Base-by-base conservation (phyloP, 2,329 filamentous ascomycete genomes). In the Cercospora brassicicola region DNA sequence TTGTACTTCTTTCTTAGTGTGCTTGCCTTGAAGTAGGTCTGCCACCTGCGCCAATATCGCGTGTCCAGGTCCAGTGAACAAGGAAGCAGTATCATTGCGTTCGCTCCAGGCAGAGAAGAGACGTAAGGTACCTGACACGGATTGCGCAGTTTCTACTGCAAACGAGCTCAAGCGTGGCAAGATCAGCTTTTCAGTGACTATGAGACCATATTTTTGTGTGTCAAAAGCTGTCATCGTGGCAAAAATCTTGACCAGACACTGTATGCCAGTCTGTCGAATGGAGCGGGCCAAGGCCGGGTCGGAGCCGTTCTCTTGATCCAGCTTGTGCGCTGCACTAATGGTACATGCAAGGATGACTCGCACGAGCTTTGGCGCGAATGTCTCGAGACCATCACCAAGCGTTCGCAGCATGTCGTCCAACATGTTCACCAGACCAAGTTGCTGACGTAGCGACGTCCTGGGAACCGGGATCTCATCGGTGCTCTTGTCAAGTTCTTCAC, bases 341-440 rank as follows among this genome's bases (percentile, higher is more conserved):
- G 86, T 73, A 77, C 93, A 97, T 77, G 93, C 94, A 0, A 98
- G 81, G 0, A 96, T 85, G 0, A 93, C 88, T 73, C 94, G 89
- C 69, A 94, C 84, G 4, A 98, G 84, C 11, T 85, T 86, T 15
- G 86, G 82, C 59, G 90, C 86, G 73, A 91, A 94, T 0, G 88
- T 86, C 2, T 84, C 80, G 64, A 96, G 88, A 64, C 89, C 90
- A 4, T 86, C 88, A 63, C 94, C 93, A 39, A 98, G 86, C 63
- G 95, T 93, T 66, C 91, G 90, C 68, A 98, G 88, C 77, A 98
- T 88, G 10, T 94, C 89, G 68, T 93, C 90, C 60, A 95, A 85
- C 92, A 98, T 95, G 77, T 96, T 96, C 62, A 97, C 82, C 77
- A 97, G 88, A 83, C 96, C 95, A 67, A 95, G 87, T 79, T 97